These are phyloP conservation scores for Fusarium sublunatum DNA, from an alignment of 2,329 filamentous ascomycete genomes.

Conservation along the genomic window DNA sequence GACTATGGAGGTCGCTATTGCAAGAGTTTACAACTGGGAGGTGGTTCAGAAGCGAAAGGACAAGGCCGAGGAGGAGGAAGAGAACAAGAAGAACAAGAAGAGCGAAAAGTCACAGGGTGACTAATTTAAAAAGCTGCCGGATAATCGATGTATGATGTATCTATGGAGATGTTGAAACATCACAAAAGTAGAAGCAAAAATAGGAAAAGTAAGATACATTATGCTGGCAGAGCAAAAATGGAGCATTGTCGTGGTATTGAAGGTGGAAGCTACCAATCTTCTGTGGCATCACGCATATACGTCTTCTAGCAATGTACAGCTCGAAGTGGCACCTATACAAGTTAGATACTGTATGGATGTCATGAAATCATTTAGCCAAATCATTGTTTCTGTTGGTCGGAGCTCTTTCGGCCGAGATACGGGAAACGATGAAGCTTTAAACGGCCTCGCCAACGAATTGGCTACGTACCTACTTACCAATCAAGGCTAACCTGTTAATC, in stretches of 20 bases:
- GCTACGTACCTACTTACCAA: background rate
- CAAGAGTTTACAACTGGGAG: constrained; percentile 99
- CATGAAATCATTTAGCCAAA: too few species aligned
- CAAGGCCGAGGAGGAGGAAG: constrained; percentile 71
- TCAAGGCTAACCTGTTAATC: constrained; percentile 17
- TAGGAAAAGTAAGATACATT: constrained; percentile 10
- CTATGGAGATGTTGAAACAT: constrained; percentile 25
- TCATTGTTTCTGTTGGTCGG: background rate
- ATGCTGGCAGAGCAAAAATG: too few species aligned
- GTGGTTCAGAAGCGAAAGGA: constrained; percentile 95
- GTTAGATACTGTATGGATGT: too few species aligned
- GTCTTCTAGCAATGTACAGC: too few species aligned
- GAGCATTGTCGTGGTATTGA: too few species aligned
- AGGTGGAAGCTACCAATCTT: too few species aligned
- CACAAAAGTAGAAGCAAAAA: constrained; percentile 26
- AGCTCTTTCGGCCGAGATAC: background rate
- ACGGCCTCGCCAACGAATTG: constrained; percentile 11
- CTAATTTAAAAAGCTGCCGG: constrained; percentile 24
- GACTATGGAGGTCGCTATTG: constrained; percentile 97
- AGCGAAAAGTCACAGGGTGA: constrained; percentile 49
- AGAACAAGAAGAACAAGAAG: constrained; percentile 55
- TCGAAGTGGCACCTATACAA: too few species aligned
- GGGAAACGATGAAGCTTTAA: background rate
- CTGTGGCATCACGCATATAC: too few species aligned
- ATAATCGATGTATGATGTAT: constrained; percentile 29